Conservation (phyloP, 495 filamentous ascomycete species). For the Aspergillus incahuasiensis region DNA sequence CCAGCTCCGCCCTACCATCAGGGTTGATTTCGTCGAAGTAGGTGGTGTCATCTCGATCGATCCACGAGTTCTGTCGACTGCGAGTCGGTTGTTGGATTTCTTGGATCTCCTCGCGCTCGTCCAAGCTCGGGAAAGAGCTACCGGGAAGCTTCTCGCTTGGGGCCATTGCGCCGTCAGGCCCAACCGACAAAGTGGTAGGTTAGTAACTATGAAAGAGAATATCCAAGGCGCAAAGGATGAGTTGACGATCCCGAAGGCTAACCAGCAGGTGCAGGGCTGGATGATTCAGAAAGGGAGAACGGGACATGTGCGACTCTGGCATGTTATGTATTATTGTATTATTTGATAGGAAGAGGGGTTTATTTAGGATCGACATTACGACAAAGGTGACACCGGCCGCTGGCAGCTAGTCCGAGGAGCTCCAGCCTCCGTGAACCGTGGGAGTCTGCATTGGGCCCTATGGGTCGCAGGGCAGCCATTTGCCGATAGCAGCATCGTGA, state of each 20-base stretch:
- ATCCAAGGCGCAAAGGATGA: background rate
- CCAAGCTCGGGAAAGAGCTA: conserved; percentile 14
- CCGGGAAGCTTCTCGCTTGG: conserved; percentile 4
- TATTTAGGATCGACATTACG: background rate
- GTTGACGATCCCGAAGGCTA: background rate
- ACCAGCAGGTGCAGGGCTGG: background rate
- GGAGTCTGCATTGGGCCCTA: background rate
- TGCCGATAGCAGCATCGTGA: background rate
- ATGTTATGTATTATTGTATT: background rate
- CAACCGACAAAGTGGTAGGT: background rate
- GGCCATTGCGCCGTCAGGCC: conserved; percentile 16
- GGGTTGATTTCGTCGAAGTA: conserved; percentile 34
- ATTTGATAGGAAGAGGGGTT: background rate
- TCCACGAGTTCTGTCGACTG: conserved; percentile 16
- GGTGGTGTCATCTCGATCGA: conserved; percentile 18
- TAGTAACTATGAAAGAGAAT: background rate
- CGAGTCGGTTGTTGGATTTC: conserved; percentile 13
- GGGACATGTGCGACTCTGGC: background rate
- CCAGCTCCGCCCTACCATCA: conserved; percentile 32
- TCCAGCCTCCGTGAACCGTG: background rate
- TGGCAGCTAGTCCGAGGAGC: background rate
- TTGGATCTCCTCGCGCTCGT: conserved; percentile 13
- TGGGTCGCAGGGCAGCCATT: background rate
- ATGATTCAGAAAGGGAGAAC: background rate
- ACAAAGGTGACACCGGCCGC: background rate